Conservation (phyloP, 352 stramenopile genomes). For the Phytophthora boehmeriae region DNA sequence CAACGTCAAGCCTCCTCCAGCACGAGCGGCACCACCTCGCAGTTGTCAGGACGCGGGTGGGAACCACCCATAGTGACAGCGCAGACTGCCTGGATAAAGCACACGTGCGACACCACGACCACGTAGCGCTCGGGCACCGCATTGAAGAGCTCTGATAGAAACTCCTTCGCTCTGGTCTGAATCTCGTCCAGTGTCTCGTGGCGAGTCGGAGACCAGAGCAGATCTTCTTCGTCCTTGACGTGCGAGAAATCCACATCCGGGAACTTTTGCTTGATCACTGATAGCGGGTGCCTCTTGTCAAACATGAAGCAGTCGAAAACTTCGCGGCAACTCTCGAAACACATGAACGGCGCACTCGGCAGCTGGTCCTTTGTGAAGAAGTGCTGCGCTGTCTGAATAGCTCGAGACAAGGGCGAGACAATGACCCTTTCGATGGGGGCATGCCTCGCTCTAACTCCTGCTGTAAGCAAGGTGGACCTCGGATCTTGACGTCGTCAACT, state of each 20-base stretch:
- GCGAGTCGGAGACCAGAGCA: constrained; percentile 56
- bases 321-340: constrained; percentile 68
- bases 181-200: constrained; percentile 68
- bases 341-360: constrained; percentile 40
- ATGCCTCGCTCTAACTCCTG: constrained; percentile 56
- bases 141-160: constrained; percentile 55
- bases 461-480: constrained; percentile 39
- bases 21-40: constrained; percentile 46
- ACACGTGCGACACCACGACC: constrained; percentile 63
- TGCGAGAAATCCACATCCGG: constrained; percentile 60
- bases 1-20: constrained; percentile 15
- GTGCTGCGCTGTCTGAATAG: constrained; percentile 68
- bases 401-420: constrained; percentile 65
- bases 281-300: constrained; percentile 57
- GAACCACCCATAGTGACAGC: constrained; percentile 41
- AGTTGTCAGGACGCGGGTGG: constrained; percentile 45
- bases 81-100: constrained; percentile 69
- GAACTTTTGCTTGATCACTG: constrained; percentile 56
- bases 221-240: constrained; percentile 57
- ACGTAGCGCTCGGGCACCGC: constrained; percentile 58
- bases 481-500: constrained; percentile 46
- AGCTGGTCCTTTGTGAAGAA: constrained; percentile 51
- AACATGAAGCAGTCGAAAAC: constrained; percentile 72
- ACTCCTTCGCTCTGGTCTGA: constrained; percentile 42
- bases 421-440: constrained; percentile 66